Percentiles rank a stretch among this genome's conserved stretches.
Evolutionary conservation across 106 monocot genomes (phyloP).

Genomic region (Narthecium ossifragum): DNA sequence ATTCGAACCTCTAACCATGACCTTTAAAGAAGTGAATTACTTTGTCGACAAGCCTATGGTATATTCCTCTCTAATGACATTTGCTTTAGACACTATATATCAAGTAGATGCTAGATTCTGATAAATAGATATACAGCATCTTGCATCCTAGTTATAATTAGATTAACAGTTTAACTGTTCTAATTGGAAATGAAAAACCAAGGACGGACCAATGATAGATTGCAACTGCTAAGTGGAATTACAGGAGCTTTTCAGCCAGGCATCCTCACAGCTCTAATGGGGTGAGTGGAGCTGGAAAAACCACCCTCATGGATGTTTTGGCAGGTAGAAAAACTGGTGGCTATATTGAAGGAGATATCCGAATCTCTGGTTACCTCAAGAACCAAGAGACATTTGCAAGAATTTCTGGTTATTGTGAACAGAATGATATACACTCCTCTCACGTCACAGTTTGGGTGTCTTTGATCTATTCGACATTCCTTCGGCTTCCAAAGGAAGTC

Average conservation of each 20-base stretch:
- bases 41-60: conserved; percentile 72
- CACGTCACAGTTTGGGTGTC: conserved; percentile 64
- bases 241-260: conserved; percentile 67
- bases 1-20: conserved; percentile 56
- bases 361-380: conserved; percentile 62
- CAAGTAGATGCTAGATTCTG: not conserved
- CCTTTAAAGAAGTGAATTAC: conserved; percentile 62
- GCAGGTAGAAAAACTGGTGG: conserved; percentile 78
- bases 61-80: conserved; percentile 12
- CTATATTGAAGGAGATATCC: conserved; percentile 59
- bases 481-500: conserved; percentile 53
- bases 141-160: too few species aligned
- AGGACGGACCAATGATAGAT: conserved; percentile 41
- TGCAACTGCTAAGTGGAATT: conserved; percentile 50
- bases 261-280: conserved; percentile 68
- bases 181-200: conserved; percentile 64
- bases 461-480: conserved; percentile 57
- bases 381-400: conserved; percentile 65
- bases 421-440: conserved; percentile 72
- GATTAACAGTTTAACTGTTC: not conserved
- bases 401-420: conserved; percentile 75
- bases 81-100: not conserved
- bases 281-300: conserved; percentile 82
- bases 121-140: too few species aligned
- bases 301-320: conserved; percentile 79